A percentile compares a stretch with the other conserved stretches of the same genome.
Conservation (phyloP, 495 filamentous ascomycete species). For the Podospora sp. region DNA sequence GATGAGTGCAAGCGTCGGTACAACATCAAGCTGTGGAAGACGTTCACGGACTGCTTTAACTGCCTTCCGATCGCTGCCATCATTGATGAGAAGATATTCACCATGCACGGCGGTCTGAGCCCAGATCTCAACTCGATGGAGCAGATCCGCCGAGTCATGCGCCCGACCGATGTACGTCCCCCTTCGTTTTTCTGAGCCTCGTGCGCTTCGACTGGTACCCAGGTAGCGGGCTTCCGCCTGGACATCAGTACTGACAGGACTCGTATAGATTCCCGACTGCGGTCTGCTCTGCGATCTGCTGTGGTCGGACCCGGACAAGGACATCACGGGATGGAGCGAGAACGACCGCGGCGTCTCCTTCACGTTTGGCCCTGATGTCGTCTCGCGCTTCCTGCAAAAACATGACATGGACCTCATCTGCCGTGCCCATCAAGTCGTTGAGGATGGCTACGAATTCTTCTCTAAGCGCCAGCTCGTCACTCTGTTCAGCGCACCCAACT, state of each 20-base stretch:
- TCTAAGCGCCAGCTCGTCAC: conserved; percentile 97
- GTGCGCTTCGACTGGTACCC: background rate
- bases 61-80: conserved; percentile 99
- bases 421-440: conserved; percentile 97
- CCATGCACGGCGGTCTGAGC: conserved; percentile 98
- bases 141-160: conserved; percentile 98
- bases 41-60: conserved; percentile 99
- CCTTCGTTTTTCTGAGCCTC: conserved; percentile 1
- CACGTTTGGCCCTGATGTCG: conserved; percentile 98
- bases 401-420: conserved; percentile 99
- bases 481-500: conserved; percentile 97
- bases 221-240: conserved; percentile 8
- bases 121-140: conserved; percentile 99
- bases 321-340: conserved; percentile 99
- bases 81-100: conserved; percentile 99
- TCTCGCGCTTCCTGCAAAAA: conserved; percentile 97
- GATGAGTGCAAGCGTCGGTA: conserved; percentile 99
- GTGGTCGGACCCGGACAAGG: conserved; percentile 99
- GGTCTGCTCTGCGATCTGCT: conserved; percentile 95
- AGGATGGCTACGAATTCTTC: conserved; percentile 99
- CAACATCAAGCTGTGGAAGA: conserved; percentile 99
- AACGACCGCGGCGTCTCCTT: conserved; percentile 98
- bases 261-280: conserved; percentile 89
- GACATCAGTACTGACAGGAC: conserved; percentile 31
- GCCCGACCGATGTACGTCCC: conserved; percentile 86